phyloP scores from a whole-genome alignment of 202 grass and related monocot genomes.

The Brachypodium distachyon region DNA sequence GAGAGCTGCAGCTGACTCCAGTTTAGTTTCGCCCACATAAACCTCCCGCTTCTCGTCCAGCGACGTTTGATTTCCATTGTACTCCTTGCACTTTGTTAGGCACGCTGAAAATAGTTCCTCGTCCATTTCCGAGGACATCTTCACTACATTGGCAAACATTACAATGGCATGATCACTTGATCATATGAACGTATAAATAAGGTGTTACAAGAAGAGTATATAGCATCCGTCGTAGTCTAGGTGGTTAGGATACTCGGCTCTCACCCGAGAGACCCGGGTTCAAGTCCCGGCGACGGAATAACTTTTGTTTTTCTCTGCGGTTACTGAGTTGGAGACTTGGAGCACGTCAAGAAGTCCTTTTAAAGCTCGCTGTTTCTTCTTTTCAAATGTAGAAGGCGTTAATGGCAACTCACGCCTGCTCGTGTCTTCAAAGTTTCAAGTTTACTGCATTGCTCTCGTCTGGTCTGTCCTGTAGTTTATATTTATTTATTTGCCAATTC shows the following conservation, averaged over 20 bases:
- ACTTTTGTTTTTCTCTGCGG: neutral
- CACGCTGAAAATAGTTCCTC: conserved; percentile 52
- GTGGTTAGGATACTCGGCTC: conserved; percentile 88
- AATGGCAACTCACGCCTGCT: neutral
- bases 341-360: no score
- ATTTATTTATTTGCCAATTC: neutral
- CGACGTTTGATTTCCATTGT: conserved; percentile 39
- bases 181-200: no score
- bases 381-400: neutral
- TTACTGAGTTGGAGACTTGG: no score
- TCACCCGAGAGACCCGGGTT: conserved; percentile 93
- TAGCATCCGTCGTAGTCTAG: conserved; percentile 66
- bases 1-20: conserved; percentile 63
- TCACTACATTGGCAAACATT: conserved; percentile 61
- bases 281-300: conserved; percentile 69
- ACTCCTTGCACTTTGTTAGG: conserved; percentile 51
- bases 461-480: no score
- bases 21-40: conserved; percentile 63
- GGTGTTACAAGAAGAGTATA: no score
- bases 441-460: neutral
- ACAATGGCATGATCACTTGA: no score
- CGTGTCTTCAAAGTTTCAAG: no score
- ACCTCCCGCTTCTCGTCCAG: conserved; percentile 45
- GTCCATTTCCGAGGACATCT: conserved; percentile 82
- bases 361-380: no score